A percentile compares a stretch with the other conserved stretches of the same genome.
phyloP scores from a whole-genome alignment of 2,329 filamentous ascomycete genomes.

The Diplodia seriata region DNA sequence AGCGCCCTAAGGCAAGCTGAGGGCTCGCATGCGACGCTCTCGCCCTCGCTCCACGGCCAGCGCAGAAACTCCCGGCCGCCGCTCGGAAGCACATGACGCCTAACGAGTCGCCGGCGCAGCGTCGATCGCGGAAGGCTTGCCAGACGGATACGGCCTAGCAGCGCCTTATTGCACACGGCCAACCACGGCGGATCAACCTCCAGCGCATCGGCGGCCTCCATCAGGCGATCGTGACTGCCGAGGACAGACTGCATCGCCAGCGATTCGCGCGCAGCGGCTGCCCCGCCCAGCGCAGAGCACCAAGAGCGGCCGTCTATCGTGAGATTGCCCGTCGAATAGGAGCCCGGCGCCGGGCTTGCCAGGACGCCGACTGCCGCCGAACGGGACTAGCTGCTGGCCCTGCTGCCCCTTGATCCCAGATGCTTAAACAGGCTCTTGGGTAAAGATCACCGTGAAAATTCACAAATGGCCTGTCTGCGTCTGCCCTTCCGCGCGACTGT shows the following conservation, averaged over 20 bases:
- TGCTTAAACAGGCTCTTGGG: conserved; percentile 13
- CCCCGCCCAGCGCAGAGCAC: conserved; percentile 13
- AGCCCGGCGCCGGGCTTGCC: conserved; percentile 20
- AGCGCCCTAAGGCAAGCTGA: background rate
- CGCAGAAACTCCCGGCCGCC: conserved; percentile 20
- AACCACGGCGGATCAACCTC: conserved; percentile 21
- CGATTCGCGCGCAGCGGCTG: background rate
- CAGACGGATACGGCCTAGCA: conserved; percentile 23
- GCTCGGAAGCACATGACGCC: conserved; percentile 25
- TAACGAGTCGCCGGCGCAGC: conserved; percentile 26
- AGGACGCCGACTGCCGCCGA: conserved; percentile 29
- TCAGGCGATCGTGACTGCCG: conserved; percentile 22
- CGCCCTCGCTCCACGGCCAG: conserved; percentile 11
- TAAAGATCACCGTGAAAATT: conserved; percentile 26
- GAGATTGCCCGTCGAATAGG: conserved; percentile 29
- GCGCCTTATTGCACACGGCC: conserved; percentile 20
- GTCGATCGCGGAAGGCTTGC: conserved; percentile 32
- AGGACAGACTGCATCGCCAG: background rate
- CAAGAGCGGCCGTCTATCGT: conserved; percentile 26
- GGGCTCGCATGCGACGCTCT: conserved; percentile 4
- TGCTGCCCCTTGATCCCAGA: conserved; percentile 30
- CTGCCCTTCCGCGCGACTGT: conserved; percentile 1
- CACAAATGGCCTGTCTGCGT: conserved; percentile 12
- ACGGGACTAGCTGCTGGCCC: conserved; percentile 26
- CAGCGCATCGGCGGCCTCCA: conserved; percentile 20